These are phyloP conservation scores for Cerioporus squamosus DNA, from an alignment of 1,284 basidiomycete species.

Conservation along the genomic window DNA sequence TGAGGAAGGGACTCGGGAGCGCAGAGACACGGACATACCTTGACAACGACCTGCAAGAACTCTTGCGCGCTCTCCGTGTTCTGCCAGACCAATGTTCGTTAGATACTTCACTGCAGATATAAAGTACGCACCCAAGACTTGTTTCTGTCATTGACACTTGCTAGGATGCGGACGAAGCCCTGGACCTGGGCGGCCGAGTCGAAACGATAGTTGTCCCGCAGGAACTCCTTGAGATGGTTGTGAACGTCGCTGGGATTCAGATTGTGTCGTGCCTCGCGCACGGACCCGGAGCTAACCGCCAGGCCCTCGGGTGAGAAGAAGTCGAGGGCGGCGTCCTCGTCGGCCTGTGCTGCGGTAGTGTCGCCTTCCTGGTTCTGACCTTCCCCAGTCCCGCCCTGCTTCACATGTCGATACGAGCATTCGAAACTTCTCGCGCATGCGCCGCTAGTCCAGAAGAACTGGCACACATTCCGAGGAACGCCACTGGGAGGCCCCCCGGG, in stretches of 20 bases:
- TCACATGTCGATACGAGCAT: conserved; percentile 51
- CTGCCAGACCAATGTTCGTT: conserved; percentile 32
- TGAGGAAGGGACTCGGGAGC: too few species aligned
- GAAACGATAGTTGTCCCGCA: conserved; percentile 51
- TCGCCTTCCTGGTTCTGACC: not conserved
- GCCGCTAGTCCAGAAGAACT: conserved; percentile 56
- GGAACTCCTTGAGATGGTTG: conserved; percentile 48
- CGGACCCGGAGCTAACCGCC: conserved; percentile 29
- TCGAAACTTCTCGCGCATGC: conserved; percentile 50
- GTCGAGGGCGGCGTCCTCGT: conserved; percentile 33
- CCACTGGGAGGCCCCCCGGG: not conserved
- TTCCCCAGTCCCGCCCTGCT: conserved; percentile 12
- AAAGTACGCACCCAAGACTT: conserved; percentile 52
- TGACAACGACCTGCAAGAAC: conserved; percentile 47
- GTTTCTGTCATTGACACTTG: conserved; percentile 52
- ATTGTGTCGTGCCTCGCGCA: conserved; percentile 35
- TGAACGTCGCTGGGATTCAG: conserved; percentile 55
- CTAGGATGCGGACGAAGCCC: conserved; percentile 52
- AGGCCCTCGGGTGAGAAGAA: conserved; percentile 54
- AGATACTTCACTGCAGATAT: not conserved
- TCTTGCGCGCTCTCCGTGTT: conserved; percentile 57
- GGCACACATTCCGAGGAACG: conserved; percentile 50
- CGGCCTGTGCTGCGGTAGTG: not conserved
- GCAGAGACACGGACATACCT: conserved; percentile 33
- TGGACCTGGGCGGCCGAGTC: conserved; percentile 44